Conservation (phyloP, 306 rosid genomes). For the Casuarina cunninghamiana region DNA sequence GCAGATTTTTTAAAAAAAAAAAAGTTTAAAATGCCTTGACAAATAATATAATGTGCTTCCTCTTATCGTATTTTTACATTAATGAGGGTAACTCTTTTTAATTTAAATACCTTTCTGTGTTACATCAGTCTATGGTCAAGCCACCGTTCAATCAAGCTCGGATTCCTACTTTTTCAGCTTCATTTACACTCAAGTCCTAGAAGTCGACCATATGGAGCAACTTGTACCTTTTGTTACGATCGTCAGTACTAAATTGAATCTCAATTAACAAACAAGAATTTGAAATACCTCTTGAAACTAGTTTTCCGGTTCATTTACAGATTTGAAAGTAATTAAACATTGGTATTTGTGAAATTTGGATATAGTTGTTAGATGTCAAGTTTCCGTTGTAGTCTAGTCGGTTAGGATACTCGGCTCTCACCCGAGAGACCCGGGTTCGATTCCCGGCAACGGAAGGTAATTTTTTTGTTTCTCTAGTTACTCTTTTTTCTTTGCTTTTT, state of each 20-base stretch:
- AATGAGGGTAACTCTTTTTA: background rate
- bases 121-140: background rate
- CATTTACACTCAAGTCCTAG: too few relatives aligned
- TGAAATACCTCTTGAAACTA: too few relatives aligned
- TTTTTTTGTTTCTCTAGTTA: background rate
- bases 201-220: too few relatives aligned
- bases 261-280: too few relatives aligned
- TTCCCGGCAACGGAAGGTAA: constrained; percentile 77
- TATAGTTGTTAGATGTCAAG: too few relatives aligned
- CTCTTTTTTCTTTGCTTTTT: too few relatives aligned
- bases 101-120: background rate
- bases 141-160: background rate
- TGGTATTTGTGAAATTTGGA: too few relatives aligned
- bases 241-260: too few relatives aligned
- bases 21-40: background rate
- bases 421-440: constrained; percentile 99
- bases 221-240: too few relatives aligned
- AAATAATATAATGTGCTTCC: background rate
- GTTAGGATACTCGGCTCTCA: constrained; percentile 99
- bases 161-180: too few relatives aligned
- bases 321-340: too few relatives aligned
- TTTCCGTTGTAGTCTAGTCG: constrained; percentile 18
- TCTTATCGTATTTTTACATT: background rate
- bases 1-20: background rate
- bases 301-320: too few relatives aligned